These are phyloP conservation scores for Huntiella moniliformis DNA, from an alignment of 2,329 filamentous ascomycete species.

Conservation along the genomic window DNA sequence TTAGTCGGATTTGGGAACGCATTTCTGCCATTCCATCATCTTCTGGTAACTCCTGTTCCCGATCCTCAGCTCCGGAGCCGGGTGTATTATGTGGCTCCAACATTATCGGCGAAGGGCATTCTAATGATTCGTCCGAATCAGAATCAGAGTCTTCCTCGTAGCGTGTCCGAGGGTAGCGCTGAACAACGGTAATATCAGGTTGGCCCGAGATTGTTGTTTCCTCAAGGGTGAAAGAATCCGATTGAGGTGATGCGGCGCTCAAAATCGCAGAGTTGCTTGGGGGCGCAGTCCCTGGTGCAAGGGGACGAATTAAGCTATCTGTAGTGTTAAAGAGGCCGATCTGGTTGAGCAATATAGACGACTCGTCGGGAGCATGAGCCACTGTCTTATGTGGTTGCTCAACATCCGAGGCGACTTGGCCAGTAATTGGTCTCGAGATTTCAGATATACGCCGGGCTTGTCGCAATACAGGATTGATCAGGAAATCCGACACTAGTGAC, in stretches of 20 bases:
- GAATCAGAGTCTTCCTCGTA: conserved; percentile 3
- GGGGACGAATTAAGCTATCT: too few species aligned
- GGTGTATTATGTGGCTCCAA: neutral
- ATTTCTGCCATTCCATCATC: conserved; percentile 61
- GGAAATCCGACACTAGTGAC: conserved; percentile 43
- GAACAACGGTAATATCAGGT: neutral
- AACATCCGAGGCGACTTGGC: conserved; percentile 16
- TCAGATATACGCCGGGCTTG: conserved; percentile 46
- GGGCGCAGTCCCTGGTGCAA: too few species aligned
- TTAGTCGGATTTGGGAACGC: conserved; percentile 46
- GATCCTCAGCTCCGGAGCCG: neutral
- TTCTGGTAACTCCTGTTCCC: conserved; percentile 31
- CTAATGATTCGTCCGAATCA: neutral
- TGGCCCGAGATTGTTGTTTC: neutral
- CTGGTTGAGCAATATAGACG: too few species aligned
- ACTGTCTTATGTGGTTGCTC: neutral
- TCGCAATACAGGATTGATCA: conserved; percentile 47
- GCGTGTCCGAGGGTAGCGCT: too few species aligned
- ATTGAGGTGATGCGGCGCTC: neutral
- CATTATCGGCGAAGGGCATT: neutral
- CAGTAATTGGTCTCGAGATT: conserved; percentile 20
- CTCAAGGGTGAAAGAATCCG: neutral
- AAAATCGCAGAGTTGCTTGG: too few species aligned
- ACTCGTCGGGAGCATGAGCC: neutral
- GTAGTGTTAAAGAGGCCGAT: too few species aligned